Evolutionary conservation across 345 rosid species (phyloP).

Genomic region (Aurinia saxatilis): DNA sequence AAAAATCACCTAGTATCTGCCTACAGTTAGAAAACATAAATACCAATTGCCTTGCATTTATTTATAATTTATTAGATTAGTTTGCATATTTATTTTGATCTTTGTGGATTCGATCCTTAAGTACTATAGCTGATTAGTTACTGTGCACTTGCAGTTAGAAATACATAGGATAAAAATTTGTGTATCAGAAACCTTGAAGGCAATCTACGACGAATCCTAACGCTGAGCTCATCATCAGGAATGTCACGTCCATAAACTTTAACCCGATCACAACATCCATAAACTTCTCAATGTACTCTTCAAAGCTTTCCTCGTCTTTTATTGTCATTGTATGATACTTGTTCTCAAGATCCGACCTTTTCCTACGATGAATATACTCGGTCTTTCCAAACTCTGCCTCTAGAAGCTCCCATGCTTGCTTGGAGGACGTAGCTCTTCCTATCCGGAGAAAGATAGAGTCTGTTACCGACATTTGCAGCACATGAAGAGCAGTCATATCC

Average conservation of each 20-base stretch:
- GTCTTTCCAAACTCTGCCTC: neutral
- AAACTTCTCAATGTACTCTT: neutral
- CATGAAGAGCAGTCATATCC: neutral
- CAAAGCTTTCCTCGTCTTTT: neutral
- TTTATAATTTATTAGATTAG: too few species aligned
- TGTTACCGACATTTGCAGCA: neutral
- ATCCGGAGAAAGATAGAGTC: neutral
- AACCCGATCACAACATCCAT: neutral
- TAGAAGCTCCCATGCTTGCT: slow-evolving; percentile 1
- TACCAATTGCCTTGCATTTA: too few species aligned
- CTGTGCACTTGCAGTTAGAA: too few species aligned
- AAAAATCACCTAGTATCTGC: too few species aligned
- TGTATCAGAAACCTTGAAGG: neutral
- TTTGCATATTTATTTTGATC: too few species aligned
- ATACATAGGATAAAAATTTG: too few species aligned
- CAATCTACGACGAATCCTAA: neutral
- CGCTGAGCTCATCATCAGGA: neutral
- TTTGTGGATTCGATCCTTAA: too few species aligned
- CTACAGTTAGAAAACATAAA: too few species aligned
- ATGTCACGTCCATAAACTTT: neutral
- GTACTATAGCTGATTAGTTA: too few species aligned
- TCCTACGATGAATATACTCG: neutral
- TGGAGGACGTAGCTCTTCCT: slow-evolving; percentile 9
- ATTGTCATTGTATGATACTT: neutral
- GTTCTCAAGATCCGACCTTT: too few species aligned